These are phyloP conservation scores for Teunomyces atbi DNA, from an alignment of 805 yeast genomes.

Conservation along the genomic window DNA sequence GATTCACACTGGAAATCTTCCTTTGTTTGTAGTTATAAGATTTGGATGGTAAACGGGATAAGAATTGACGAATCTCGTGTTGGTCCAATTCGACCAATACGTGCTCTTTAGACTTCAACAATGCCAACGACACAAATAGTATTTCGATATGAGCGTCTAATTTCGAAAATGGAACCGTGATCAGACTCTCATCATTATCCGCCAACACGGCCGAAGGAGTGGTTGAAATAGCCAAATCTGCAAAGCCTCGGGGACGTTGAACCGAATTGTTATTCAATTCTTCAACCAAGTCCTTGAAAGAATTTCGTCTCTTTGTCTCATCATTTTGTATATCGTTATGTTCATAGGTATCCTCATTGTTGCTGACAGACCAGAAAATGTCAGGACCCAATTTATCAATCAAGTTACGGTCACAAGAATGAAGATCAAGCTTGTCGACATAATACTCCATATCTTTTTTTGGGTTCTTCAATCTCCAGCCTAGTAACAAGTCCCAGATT, in stretches of 20 bases:
- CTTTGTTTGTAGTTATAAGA: slow-evolving; percentile 37
- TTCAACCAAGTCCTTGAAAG: slow-evolving; percentile 31
- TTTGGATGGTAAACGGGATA: slow-evolving; percentile 56
- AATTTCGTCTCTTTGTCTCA: slow-evolving; percentile 15
- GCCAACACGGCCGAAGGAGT: not conserved
- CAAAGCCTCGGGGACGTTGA: slow-evolving; percentile 4
- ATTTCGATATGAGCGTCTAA: slow-evolving; percentile 76
- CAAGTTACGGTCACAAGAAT: slow-evolving; percentile 23
- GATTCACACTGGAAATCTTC: slow-evolving; percentile 15
- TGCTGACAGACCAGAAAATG: slow-evolving; percentile 54
- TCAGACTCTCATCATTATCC: not conserved
- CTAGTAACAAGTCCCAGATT: slow-evolving; percentile 83
- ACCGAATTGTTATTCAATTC: slow-evolving; percentile 21
- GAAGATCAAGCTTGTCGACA: slow-evolving; percentile 24
- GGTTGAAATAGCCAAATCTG: not conserved
- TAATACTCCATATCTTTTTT: slow-evolving; percentile 28
- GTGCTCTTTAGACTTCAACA: slow-evolving; percentile 75
- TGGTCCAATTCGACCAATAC: slow-evolving; percentile 85
- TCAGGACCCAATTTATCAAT: slow-evolving; percentile 54
- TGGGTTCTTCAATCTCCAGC: slow-evolving; percentile 57
- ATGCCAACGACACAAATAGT: slow-evolving; percentile 71
- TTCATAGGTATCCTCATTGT: slow-evolving; percentile 6
- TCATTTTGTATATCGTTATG: not conserved
- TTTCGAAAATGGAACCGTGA: slow-evolving; percentile 50
- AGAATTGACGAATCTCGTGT: slow-evolving; percentile 78